Evolutionary conservation across 352 stramenopile genomes (phyloP), one percentile per base, ranked within the genome.

Genomic region (Globisporangium radiosum): DNA sequence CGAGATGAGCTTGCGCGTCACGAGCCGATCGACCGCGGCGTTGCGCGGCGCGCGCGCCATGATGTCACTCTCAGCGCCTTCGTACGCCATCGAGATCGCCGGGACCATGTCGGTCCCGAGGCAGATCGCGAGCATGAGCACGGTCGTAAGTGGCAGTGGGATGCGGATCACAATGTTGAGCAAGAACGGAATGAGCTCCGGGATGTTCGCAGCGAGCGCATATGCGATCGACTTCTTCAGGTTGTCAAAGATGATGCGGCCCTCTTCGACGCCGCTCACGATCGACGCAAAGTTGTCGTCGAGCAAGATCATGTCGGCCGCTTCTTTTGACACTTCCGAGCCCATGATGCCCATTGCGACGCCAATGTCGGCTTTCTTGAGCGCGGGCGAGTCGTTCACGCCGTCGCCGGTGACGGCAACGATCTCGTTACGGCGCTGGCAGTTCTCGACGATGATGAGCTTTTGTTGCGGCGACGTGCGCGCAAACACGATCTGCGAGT

Each of bases 241-340:
- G 71, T 98, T 98, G 70, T 94, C 86, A 65, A 98, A 98, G 58
- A 98, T 97, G 47, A 96, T 78, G 37, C 96, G 87, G 8, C 96
- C 97, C 76, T 98, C 89, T 58, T 97, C 83, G 7, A 99, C 91
- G 60, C 93, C 97, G 40, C 68, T 77, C 52, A 99, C 92, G 63
- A 99, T 98, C 9, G 92, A 98, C 6, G 91, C 90, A 73, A 99
- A 99, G 79, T 99, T 98, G 74, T 99, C 95, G 81, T 99, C 85
- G 39, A 97, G 63, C 17, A 98, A 66, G 67, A 98, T 96, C 88
- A 98, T 97, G 60, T 99, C 90, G 37, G 95, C 92, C 13, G 92
- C 91, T 62, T 97, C 84, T 63, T 97, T 97, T 44, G 95, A 95
- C 15, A 99, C 97, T 52, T 97, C 94, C 47, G 95, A 98, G 62